Conservation (phyloP, 2,329 filamentous ascomycete genomes). For the Purpureocillium lavendulum region DNA sequence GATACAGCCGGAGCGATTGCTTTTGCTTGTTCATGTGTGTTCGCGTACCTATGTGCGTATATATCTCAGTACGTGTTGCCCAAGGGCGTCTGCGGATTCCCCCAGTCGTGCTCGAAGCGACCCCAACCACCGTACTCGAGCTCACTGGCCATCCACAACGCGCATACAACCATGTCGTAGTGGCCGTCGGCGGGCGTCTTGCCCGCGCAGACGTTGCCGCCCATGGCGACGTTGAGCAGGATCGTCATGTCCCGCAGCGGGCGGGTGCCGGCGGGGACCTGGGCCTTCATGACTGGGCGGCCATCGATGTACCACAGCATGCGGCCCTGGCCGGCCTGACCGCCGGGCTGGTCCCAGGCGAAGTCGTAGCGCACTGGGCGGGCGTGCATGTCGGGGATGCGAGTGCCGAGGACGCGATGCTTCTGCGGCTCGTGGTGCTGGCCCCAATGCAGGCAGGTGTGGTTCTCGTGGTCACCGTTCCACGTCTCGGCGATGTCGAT, state of each 20-base stretch:
- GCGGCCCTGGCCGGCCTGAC: constrained; percentile 32
- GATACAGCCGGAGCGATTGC: no score
- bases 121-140: constrained; percentile 44
- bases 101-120: constrained; percentile 44
- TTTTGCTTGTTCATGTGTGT: no score
- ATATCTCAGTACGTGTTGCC: constrained; percentile 23
- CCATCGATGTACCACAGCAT: constrained; percentile 54
- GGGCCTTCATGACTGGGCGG: constrained; percentile 45
- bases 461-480: constrained; percentile 48
- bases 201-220: constrained; percentile 48
- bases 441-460: constrained; percentile 52
- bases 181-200: constrained; percentile 40
- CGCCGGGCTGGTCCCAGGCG: constrained; percentile 42
- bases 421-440: constrained; percentile 45
- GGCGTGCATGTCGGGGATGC: constrained; percentile 36
- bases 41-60: no score
- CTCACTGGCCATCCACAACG: constrained; percentile 42
- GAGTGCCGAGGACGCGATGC: constrained; percentile 45
- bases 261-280: constrained; percentile 42
- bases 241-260: constrained; percentile 47
- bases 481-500: constrained; percentile 54
- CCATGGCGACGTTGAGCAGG: constrained; percentile 54
- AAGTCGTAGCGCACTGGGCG: constrained; percentile 45
- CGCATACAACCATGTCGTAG: constrained; percentile 49
- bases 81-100: constrained; percentile 11